Percentiles rank a stretch among this genome's conserved stretches.
Evolutionary conservation across 352 stramenopile species (phyloP).

Genomic region (Globisporangium abappressorium): DNA sequence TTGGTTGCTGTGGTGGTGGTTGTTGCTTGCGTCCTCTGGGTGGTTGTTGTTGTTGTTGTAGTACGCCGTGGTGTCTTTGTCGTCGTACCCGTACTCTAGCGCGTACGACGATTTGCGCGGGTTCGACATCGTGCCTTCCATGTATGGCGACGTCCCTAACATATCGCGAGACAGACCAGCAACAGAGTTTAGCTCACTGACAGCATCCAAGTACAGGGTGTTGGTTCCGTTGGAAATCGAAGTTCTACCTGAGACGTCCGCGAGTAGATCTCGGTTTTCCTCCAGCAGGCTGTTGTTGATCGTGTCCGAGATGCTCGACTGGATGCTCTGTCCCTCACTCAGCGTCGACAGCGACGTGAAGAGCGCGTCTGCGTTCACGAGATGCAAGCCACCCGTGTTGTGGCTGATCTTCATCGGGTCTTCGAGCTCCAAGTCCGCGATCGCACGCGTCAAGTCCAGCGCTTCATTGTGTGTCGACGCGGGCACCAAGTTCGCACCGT

Average conservation of each 20-base stretch:
- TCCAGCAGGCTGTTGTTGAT: slow-evolving; percentile 23
- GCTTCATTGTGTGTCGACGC: slow-evolving; percentile 75
- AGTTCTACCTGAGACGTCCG: slow-evolving; percentile 24
- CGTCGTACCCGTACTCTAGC: slow-evolving; percentile 12
- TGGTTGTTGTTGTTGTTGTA: slow-evolving; percentile 1
- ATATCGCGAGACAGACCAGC: slow-evolving; percentile 15
- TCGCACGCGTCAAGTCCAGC: slow-evolving; percentile 72
- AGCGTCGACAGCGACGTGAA: slow-evolving; percentile 52
- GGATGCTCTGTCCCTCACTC: slow-evolving; percentile 50
- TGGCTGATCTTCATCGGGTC: slow-evolving; percentile 85
- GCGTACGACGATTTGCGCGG: slow-evolving; percentile 14
- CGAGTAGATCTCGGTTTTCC: slow-evolving; percentile 1
- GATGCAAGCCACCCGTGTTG: slow-evolving; percentile 25
- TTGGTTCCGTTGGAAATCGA: slow-evolving; percentile 21
- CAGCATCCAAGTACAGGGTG: slow-evolving; percentile 31
- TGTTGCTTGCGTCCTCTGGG: not conserved
- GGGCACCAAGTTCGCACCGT: slow-evolving; percentile 54
- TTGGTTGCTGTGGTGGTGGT: slow-evolving; percentile 9
- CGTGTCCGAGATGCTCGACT: slow-evolving; percentile 41
- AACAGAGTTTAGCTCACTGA: slow-evolving; percentile 16
- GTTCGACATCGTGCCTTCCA: slow-evolving; percentile 3
- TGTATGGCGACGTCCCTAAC: slow-evolving; percentile 13
- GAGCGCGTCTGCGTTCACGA: slow-evolving; percentile 39
- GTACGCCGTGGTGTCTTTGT: not conserved
- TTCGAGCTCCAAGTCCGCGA: slow-evolving; percentile 82